phyloP scores from a whole-genome alignment of 768 basidiomycete genomes.

The Coprinellus micaceus region DNA sequence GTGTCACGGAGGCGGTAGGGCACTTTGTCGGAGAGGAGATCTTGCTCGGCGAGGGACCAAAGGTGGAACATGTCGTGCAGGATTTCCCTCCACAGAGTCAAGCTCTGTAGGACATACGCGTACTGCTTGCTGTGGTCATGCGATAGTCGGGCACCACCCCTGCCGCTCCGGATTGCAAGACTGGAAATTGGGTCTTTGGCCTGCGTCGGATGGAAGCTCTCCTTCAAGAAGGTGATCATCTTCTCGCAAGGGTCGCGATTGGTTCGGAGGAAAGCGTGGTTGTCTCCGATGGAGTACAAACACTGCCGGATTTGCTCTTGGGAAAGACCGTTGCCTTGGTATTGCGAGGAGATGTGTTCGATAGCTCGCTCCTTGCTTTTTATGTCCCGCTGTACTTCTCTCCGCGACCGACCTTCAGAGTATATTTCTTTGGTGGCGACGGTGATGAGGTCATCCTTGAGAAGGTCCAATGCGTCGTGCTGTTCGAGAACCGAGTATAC shows the following conservation, averaged over 20 bases:
- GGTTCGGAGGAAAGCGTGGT: constrained; percentile 80
- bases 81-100: constrained; percentile 85
- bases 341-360: constrained; percentile 64
- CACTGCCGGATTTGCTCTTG: constrained; percentile 74
- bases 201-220: constrained; percentile 73
- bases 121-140: constrained; percentile 86
- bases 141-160: constrained; percentile 72
- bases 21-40: constrained; percentile 71
- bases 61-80: constrained; percentile 88
- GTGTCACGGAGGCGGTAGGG: constrained; percentile 83
- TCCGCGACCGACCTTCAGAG: constrained; percentile 63
- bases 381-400: constrained; percentile 83
- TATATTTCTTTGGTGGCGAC: constrained; percentile 82
- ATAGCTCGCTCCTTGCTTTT: constrained; percentile 82
- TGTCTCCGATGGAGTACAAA: constrained; percentile 85
- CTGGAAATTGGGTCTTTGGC: constrained; percentile 60
- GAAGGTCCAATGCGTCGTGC: constrained; percentile 58
- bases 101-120: constrained; percentile 79
- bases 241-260: constrained; percentile 87
- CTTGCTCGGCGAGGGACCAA: constrained; percentile 79
- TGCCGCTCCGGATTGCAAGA: constrained; percentile 79
- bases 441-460: constrained; percentile 73
- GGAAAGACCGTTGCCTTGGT: constrained; percentile 52
- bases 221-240: constrained; percentile 74
- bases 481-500: constrained; percentile 67